phyloP scores from a whole-genome alignment of 257 asterid species.

The Solanum boliviense region DNA sequence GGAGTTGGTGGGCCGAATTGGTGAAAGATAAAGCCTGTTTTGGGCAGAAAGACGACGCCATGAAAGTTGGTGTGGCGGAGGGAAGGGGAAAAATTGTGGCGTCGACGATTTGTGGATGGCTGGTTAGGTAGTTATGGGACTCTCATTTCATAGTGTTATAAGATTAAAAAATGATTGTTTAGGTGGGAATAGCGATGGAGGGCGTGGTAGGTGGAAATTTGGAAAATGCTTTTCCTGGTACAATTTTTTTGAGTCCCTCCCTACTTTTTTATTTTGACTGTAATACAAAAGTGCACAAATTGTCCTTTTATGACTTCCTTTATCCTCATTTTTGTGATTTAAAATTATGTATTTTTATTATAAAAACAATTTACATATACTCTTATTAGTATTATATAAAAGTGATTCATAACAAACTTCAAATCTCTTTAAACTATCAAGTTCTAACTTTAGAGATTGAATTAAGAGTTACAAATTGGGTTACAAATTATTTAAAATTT shows the following conservation, averaged over 20 bases:
- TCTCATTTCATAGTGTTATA: background rate
- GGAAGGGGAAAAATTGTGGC: background rate
- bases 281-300: too few species aligned
- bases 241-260: background rate
- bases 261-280: background rate
- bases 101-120: conserved; percentile 12
- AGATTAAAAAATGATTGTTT: background rate
- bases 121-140: background rate
- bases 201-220: conserved; percentile 6
- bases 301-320: too few species aligned
- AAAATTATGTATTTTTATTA: too few species aligned
- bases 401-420: fast-evolving
- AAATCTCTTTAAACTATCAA: background rate
- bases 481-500: too few species aligned
- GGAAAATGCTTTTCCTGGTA: background rate
- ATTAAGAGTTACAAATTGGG: background rate
- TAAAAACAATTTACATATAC: too few species aligned
- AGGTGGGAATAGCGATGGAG: background rate
- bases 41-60: conserved; percentile 34
- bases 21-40: conserved; percentile 21
- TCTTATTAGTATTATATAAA: too few species aligned
- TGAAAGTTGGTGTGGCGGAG: background rate
- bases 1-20: conserved; percentile 10
- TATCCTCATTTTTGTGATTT: too few species aligned
- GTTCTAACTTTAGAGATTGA: background rate